A percentile compares a stretch with the other conserved stretches of the same genome.
Conservation (phyloP, 2,329 filamentous ascomycete species). For the Cephalotrichum gorgonifer region DNA sequence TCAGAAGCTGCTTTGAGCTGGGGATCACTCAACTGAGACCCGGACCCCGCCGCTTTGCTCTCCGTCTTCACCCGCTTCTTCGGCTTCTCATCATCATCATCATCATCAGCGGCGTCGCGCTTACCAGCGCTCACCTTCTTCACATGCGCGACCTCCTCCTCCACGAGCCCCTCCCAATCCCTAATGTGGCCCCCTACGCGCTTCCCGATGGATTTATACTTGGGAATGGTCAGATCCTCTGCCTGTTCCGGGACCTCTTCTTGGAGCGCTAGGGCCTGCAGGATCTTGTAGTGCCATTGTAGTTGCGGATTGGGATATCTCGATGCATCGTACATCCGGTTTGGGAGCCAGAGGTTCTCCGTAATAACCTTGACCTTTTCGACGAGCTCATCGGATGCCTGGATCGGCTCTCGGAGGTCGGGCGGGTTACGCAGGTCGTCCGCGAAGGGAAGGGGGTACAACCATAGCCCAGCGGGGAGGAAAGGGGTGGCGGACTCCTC, state of each 20-base stretch:
- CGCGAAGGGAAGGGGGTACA: slow-evolving; percentile 77
- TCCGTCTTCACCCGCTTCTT: slow-evolving; percentile 32
- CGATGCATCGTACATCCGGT: slow-evolving; percentile 69
- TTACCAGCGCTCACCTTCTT: slow-evolving; percentile 34
- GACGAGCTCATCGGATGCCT: slow-evolving; percentile 59
- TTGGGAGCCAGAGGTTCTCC: slow-evolving; percentile 81
- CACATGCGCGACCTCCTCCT: slow-evolving; percentile 36
- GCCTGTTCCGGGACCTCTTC: slow-evolving; percentile 73
- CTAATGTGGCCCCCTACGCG: slow-evolving; percentile 69
- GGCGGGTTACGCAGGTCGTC: slow-evolving; percentile 78
- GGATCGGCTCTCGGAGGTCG: slow-evolving; percentile 40
- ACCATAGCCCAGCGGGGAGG: slow-evolving; percentile 77
- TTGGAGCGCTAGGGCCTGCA: slow-evolving; percentile 83
- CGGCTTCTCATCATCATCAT: slow-evolving; percentile 26
- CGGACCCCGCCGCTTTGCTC: slow-evolving; percentile 19
- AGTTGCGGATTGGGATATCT: slow-evolving; percentile 88
- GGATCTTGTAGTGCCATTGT: slow-evolving; percentile 94
- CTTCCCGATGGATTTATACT: slow-evolving; percentile 81
- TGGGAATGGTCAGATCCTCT: slow-evolving; percentile 72
- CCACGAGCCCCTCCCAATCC: slow-evolving; percentile 64
- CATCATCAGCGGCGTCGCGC: slow-evolving; percentile 37
- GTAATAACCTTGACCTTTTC: slow-evolving; percentile 76
- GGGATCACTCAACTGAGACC: slow-evolving; percentile 24
- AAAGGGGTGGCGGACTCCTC: slow-evolving; percentile 56
- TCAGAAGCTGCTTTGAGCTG: slow-evolving; percentile 35